Conservation (phyloP, 78 protist species). For the Isochrysis galbana region DNA sequence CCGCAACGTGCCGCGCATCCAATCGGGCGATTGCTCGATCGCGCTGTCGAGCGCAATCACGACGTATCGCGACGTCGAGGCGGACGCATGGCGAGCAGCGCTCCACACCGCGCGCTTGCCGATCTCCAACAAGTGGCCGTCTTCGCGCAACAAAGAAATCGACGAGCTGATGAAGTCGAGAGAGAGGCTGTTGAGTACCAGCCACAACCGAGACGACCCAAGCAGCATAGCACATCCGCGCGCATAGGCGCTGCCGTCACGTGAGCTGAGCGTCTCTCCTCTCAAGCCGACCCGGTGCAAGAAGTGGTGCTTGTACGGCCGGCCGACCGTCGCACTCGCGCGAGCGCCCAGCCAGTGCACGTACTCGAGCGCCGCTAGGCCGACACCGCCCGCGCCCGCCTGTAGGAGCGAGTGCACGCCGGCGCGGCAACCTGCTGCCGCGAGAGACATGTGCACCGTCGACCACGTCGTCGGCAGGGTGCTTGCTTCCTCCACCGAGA, state of each 20-base stretch:
- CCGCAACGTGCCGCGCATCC: not conserved
- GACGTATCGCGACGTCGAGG: not conserved
- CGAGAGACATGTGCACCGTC: not conserved
- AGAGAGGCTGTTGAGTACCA: not conserved
- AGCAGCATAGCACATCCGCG: not conserved
- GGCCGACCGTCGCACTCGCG: not conserved
- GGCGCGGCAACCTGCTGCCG: not conserved
- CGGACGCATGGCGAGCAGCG: not conserved
- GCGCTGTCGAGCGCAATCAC: not conserved
- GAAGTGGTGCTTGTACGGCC: not conserved
- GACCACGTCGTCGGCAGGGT: not conserved
- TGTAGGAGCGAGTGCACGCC: not conserved
- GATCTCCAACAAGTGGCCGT: not conserved
- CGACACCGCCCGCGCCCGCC: constrained; percentile 36
- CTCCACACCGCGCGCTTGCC: not conserved
- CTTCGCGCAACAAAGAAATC: not conserved
- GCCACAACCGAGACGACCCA: too few species aligned
- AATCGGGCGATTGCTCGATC: not conserved
- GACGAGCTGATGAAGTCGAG: not conserved
- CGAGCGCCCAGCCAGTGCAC: not conserved
- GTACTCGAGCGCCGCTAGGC: constrained; percentile 3
- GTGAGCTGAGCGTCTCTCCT: not conserved
- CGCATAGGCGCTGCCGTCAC: not conserved
- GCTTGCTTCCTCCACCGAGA: not conserved
- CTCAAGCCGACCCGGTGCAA: too few species aligned